These are phyloP conservation scores for Rosa multiflora DNA, from an alignment of 306 rosid genomes.

Conservation along the genomic window DNA sequence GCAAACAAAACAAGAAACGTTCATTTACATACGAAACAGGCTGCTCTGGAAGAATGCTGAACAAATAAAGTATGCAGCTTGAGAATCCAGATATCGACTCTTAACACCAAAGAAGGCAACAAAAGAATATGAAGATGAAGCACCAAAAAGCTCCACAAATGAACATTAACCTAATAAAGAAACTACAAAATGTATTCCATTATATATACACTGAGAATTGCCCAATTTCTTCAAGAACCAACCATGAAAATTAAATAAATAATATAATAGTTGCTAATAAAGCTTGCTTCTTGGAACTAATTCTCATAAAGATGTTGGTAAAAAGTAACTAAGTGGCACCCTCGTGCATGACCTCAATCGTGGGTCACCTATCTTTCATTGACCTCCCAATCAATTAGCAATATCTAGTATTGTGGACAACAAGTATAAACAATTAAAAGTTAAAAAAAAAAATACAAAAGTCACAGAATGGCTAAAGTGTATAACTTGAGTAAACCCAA, in stretches of 20 bases:
- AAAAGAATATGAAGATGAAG: neutral
- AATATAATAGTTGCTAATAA: neutral
- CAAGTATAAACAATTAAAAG: too few relatives aligned
- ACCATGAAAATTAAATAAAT: neutral
- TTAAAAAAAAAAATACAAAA: neutral
- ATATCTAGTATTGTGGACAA: neutral
- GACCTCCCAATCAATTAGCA: too few relatives aligned
- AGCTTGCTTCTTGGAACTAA: neutral
- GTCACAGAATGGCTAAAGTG: neutral
- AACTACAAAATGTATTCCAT: neutral
- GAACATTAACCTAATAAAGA: neutral
- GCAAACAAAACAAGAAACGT: slow-evolving; percentile 16
- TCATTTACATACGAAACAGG: slow-evolving; percentile 1
- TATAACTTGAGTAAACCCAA: neutral
- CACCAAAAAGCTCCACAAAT: neutral
- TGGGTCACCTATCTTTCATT: neutral
- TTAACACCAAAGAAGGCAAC: neutral
- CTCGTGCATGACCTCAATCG: neutral
- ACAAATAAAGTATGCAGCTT: neutral
- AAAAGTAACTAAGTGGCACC: neutral
- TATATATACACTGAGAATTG: neutral
- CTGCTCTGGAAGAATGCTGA: neutral
- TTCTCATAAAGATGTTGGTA: neutral
- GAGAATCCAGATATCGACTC: neutral
- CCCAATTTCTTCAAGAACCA: slow-evolving; percentile 2